phyloP scores from a whole-genome alignment of 2,329 filamentous ascomycete species.

The Chrysosporium keratinophilum region DNA sequence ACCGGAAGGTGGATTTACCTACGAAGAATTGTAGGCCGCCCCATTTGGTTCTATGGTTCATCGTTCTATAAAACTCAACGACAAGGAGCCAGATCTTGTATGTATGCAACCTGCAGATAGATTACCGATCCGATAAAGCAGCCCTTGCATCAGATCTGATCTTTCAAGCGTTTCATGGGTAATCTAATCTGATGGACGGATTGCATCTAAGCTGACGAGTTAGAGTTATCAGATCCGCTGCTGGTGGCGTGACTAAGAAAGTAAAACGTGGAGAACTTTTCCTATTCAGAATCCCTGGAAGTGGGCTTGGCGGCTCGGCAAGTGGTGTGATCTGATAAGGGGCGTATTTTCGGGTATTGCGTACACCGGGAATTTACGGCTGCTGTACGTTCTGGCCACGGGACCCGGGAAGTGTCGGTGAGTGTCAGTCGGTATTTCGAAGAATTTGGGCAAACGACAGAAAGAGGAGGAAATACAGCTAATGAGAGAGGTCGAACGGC shows the following conservation, averaged over 20 bases:
- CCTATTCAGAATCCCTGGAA: not conserved
- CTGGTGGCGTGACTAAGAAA: conserved; percentile 7
- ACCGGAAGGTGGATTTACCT: too few species aligned
- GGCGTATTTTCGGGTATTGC: conserved; percentile 7
- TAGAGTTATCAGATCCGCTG: conserved; percentile 9
- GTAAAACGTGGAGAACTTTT: conserved; percentile 7
- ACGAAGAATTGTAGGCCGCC: too few species aligned
- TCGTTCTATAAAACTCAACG: too few species aligned
- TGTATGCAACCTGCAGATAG: too few species aligned
- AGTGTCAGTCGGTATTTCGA: not conserved
- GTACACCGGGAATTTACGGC: conserved; percentile 3
- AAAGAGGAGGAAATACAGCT: too few species aligned
- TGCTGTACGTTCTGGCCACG: not conserved
- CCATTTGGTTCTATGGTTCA: too few species aligned
- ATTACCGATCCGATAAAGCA: too few species aligned
- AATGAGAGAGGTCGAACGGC: too few species aligned
- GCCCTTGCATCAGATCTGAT: not conserved
- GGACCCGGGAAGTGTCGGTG: not conserved
- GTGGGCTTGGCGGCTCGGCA: conserved; percentile 1
- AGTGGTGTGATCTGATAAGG: conserved; percentile 8
- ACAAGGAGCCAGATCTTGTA: too few species aligned
- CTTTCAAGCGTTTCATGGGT: not conserved
- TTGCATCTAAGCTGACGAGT: not conserved
- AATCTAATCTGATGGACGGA: conserved; percentile 10
- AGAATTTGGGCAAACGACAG: too few species aligned